A percentile compares a stretch with the other conserved stretches of the same genome.
Evolutionary conservation across 2,329 filamentous ascomycete genomes (phyloP).

Genomic region (Pseudonectria foliicola): DNA sequence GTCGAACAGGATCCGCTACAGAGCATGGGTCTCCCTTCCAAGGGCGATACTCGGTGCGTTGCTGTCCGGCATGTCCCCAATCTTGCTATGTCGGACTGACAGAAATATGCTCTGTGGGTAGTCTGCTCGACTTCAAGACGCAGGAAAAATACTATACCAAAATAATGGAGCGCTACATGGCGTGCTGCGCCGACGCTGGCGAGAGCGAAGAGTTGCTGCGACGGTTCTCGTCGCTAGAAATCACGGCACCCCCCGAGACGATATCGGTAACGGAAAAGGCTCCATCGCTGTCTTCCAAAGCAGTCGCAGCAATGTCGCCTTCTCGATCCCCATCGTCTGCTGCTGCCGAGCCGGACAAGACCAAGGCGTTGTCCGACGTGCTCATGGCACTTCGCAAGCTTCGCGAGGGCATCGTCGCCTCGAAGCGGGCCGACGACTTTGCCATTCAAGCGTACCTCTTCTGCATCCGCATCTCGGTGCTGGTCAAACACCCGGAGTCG

Average conservation of each 20-base stretch:
- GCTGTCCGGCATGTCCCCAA: background rate
- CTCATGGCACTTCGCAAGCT: conserved; percentile 84
- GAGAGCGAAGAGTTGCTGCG: conserved; percentile 66
- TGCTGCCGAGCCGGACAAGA: conserved; percentile 28
- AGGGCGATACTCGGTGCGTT: conserved; percentile 74
- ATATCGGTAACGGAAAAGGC: conserved; percentile 5
- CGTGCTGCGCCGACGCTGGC: conserved; percentile 71
- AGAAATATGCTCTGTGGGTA: conserved; percentile 22
- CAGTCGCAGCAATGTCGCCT: background rate
- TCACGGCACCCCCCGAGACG: conserved; percentile 5
- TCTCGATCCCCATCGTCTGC: conserved; percentile 1
- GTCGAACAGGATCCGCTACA: conserved; percentile 71
- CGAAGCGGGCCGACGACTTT: conserved; percentile 69
- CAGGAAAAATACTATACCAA: conserved; percentile 83
- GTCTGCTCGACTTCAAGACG: conserved; percentile 64
- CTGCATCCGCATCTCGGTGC: conserved; percentile 75
- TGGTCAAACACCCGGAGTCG: conserved; percentile 75
- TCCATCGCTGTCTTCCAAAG: conserved; percentile 3
- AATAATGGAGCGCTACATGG: conserved; percentile 83
- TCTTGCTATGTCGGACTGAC: conserved; percentile 4
- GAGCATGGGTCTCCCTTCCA: conserved; percentile 77
- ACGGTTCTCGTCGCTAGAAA: conserved; percentile 60
- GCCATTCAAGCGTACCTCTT: conserved; percentile 88
- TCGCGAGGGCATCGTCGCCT: conserved; percentile 79
- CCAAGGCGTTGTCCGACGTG: conserved; percentile 64